Base-by-base conservation (phyloP, 169 alveolate species). In the Plasmodium inui region DNA sequence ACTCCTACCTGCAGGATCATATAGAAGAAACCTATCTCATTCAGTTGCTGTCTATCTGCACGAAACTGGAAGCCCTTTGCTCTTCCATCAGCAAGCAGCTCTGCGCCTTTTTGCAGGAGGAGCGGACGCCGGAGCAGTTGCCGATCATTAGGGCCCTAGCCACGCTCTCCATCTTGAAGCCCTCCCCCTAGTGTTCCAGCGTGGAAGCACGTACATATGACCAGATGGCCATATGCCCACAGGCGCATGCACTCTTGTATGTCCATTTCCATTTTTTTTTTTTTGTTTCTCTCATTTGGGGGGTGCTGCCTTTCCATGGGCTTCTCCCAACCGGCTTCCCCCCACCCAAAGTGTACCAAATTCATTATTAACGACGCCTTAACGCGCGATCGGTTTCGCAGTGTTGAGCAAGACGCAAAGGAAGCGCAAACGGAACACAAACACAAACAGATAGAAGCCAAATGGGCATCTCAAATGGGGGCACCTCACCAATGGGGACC, bases 1-100 rank as follows among this genome's bases (percentile, higher is more conserved):
- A 61, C 17, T 17, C 80, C n/a, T 8, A 57, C 46, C 41, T 79
- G 37, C 46, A 80, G 32, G 19, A 41, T 39, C 46, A 44, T 46
- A 91, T 82, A 53, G 82, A 82, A 57, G 95, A 91, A 50, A 82
- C 76, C 44, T 91, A 70, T 50, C 72, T 44, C 30, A 67, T 91
- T 22, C 91, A 91, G 30, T 71, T 57, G 57, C 74, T 91, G 30
- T 70, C 30, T 44, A 91, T 82, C 46, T 80, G 92, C 39, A 91
- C 81, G 12, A 91, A 91, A 28, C 50, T 91, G 41, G 95, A 91
- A 73, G 95, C 95, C 6, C 74, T 91, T 28, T 91, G 92, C 50
- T 91, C 95, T 70, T 81, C 84, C 39, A 78, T 82, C 26, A 91
- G 79, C 61, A 91, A 91, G 57, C 95, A 91, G 53, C 26, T 91